These are phyloP conservation scores for Hemileccinum rubropunctum DNA, from an alignment of 768 basidiomycete genomes.

Conservation along the genomic window DNA sequence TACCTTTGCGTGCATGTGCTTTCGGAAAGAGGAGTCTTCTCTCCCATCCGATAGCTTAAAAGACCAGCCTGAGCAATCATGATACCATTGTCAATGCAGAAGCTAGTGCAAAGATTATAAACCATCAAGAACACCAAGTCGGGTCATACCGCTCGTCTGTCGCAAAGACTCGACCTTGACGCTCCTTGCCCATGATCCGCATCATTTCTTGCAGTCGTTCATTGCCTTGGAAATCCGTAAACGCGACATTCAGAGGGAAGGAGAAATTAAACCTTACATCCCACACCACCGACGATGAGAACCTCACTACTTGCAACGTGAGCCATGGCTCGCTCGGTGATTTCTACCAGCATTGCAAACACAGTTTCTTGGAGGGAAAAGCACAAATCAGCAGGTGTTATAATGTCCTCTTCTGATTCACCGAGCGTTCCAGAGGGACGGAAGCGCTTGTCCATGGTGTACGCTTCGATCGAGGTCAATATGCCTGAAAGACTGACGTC, in stretches of 20 bases:
- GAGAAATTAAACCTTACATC: conserved; percentile 61
- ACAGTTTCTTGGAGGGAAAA: conserved; percentile 97
- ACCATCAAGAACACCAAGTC: not conserved
- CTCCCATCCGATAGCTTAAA: conserved; percentile 88
- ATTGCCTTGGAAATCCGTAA: conserved; percentile 59
- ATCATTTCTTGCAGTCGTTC: conserved; percentile 97
- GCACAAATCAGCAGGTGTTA: conserved; percentile 95
- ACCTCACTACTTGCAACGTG: conserved; percentile 96
- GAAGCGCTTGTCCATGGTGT: conserved; percentile 84
- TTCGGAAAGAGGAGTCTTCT: conserved; percentile 68
- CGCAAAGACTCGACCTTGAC: conserved; percentile 86
- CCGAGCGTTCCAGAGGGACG: conserved; percentile 41
- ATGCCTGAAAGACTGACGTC: conserved; percentile 96
- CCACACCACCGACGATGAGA: conserved; percentile 97
- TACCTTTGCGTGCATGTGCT: conserved; percentile 91
- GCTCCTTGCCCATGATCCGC: conserved; percentile 92
- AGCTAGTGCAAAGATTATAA: conserved; percentile 47
- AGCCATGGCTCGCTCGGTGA: conserved; percentile 98
- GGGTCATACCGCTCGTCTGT: conserved; percentile 84
- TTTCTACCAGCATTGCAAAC: conserved; percentile 98
- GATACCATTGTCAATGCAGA: conserved; percentile 99
- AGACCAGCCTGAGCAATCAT: conserved; percentile 99
- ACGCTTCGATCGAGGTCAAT: conserved; percentile 82
- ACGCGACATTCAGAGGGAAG: not conserved
- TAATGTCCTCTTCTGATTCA: conserved; percentile 57